phyloP scores from a whole-genome alignment of 1,284 basidiomycete genomes.

The Ceratobasidium papillatum region DNA sequence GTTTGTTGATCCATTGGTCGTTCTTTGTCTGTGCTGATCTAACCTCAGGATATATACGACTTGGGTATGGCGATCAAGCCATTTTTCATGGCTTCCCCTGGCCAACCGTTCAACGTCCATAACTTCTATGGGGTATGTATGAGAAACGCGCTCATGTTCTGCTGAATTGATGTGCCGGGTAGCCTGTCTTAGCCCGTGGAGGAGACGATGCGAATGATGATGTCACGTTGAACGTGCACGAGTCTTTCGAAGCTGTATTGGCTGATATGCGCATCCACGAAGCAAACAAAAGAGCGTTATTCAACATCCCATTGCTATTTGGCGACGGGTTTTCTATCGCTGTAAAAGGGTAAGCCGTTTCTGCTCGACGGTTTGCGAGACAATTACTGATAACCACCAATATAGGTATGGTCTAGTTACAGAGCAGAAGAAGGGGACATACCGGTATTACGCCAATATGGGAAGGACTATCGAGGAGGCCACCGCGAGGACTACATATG shows the following conservation, averaged over 20 bases:
- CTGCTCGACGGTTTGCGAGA: slow-evolving; percentile 18
- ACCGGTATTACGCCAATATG: slow-evolving; percentile 82
- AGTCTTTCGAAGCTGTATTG: slow-evolving; percentile 55
- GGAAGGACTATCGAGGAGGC: slow-evolving; percentile 81
- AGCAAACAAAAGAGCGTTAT: slow-evolving; percentile 87
- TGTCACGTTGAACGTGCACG: slow-evolving; percentile 52
- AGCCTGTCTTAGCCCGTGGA: slow-evolving; percentile 66
- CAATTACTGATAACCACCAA: too few species aligned
- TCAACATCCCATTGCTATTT: slow-evolving; percentile 83
- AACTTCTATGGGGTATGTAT: slow-evolving; percentile 84
- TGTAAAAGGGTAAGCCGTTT: slow-evolving; percentile 77
- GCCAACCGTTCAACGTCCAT: slow-evolving; percentile 74
- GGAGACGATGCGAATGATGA: slow-evolving; percentile 54
- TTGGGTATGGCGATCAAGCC: slow-evolving; percentile 87
- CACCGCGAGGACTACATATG: slow-evolving; percentile 71
- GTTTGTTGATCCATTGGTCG: slow-evolving; percentile 55
- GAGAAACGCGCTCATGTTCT: background rate
- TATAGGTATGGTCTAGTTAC: slow-evolving; percentile 84
- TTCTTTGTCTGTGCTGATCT: background rate
- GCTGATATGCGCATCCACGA: slow-evolving; percentile 81
- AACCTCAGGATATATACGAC: slow-evolving; percentile 76
- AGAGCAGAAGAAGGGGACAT: slow-evolving; percentile 81
- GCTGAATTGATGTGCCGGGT: background rate
- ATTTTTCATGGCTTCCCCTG: slow-evolving; percentile 84
- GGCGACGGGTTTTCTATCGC: slow-evolving; percentile 86